A percentile compares a stretch with the other conserved stretches of the same genome.
Evolutionary conservation across 2,329 filamentous ascomycete genomes (phyloP).

Genomic region (Chrysosporium queenslandicum): DNA sequence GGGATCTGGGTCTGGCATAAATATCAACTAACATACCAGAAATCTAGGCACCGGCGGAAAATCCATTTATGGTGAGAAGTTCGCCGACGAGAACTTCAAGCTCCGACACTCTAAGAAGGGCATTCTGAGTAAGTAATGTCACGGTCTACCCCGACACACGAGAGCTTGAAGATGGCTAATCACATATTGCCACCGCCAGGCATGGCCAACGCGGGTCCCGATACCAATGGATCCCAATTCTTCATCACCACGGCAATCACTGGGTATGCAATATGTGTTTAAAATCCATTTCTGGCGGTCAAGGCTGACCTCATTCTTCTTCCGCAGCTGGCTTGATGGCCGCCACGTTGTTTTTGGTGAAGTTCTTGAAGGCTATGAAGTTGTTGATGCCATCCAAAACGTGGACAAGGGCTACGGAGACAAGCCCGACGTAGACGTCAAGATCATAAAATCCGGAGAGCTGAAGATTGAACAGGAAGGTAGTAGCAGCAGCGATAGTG

Average conservation of each 20-base stretch:
- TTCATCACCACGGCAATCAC: conserved; percentile 56
- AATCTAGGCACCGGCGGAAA: conserved; percentile 52
- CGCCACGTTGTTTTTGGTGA: conserved; percentile 60
- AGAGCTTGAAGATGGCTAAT: conserved; percentile 1
- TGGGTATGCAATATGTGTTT: conserved; percentile 26
- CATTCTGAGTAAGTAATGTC: conserved; percentile 45
- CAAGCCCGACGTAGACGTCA: conserved; percentile 50
- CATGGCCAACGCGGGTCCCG: conserved; percentile 57
- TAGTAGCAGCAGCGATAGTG: too few relatives aligned
- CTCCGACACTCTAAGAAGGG: conserved; percentile 57
- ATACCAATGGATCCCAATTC: conserved; percentile 58
- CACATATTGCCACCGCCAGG: conserved; percentile 28
- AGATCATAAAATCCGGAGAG: conserved; percentile 57
- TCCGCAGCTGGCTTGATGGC: conserved; percentile 49
- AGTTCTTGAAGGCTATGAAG: conserved; percentile 57
- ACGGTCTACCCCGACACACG: too few relatives aligned
- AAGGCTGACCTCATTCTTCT: conserved; percentile 7
- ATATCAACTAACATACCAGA: neutral
- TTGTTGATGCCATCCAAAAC: conserved; percentile 57
- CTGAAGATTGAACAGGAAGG: conserved; percentile 50
- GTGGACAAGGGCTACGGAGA: conserved; percentile 48
- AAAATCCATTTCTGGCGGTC: neutral
- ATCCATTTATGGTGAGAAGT: conserved; percentile 58
- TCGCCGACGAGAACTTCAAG: conserved; percentile 62
- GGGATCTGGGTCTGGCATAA: neutral